phyloP scores from a whole-genome alignment of 257 asterid species.

The Plectranthus barbatus region DNA sequence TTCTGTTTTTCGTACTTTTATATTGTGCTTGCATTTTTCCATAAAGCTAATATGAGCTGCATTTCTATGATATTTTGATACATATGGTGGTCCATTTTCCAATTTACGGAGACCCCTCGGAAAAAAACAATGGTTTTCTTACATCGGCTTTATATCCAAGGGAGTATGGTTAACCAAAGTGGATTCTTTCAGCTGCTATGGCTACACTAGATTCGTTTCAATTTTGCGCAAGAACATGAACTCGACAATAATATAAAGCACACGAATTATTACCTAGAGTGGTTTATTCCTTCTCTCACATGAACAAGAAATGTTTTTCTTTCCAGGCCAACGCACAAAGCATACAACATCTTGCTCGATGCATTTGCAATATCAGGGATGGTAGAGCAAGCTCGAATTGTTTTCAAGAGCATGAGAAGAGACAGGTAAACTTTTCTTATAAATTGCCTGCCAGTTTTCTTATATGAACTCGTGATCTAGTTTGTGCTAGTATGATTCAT shows the following conservation, averaged over 20 bases:
- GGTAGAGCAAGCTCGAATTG: slow-evolving; percentile 83
- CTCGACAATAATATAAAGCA: too few species aligned
- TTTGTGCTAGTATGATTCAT: background rate
- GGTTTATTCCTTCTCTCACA: background rate
- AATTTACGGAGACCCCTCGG: too few species aligned
- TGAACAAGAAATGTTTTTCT: slow-evolving; percentile 1
- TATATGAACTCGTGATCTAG: background rate
- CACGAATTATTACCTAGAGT: background rate
- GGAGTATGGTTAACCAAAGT: too few species aligned
- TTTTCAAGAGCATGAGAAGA: slow-evolving; percentile 97
- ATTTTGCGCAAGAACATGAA: too few species aligned
- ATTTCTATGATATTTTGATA: background rate
- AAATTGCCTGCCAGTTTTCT: background rate
- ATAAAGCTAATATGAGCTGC: background rate
- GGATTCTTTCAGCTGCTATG: too few species aligned
- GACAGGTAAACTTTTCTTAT: slow-evolving; percentile 47
- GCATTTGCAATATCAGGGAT: slow-evolving; percentile 98
- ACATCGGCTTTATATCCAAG: too few species aligned
- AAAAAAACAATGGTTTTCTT: too few species aligned
- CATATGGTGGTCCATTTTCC: background rate
- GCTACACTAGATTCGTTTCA: too few species aligned
- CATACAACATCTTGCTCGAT: slow-evolving; percentile 90
- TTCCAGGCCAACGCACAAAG: slow-evolving; percentile 88
- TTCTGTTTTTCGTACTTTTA: background rate
- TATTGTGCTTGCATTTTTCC: background rate